Evolutionary conservation across 352 stramenopile genomes (phyloP).

Genomic region (Phytopythium delawarense): DNA sequence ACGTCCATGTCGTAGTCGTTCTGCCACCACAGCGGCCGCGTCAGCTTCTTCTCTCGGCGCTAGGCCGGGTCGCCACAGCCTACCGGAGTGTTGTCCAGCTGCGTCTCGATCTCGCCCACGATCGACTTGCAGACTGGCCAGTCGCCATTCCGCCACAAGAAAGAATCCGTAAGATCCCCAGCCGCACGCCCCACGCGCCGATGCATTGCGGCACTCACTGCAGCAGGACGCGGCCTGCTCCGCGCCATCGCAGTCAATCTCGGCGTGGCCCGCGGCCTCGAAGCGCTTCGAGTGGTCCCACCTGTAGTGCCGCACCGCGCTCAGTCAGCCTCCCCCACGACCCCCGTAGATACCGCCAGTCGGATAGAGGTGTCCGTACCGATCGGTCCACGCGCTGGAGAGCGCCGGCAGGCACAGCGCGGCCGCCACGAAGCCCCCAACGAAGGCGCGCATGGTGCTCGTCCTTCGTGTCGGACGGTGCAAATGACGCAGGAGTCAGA

Average conservation of each 20-base stretch:
- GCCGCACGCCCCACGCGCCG: neutral
- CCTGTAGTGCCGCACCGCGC: conserved; percentile 12
- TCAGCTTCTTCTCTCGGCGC: neutral
- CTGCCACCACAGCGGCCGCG: conserved; percentile 11
- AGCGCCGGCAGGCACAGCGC: conserved; percentile 13
- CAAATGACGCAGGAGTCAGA: neutral
- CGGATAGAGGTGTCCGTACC: conserved; percentile 13
- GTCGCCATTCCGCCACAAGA: neutral
- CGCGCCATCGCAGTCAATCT: conserved; percentile 62
- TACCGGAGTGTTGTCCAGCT: conserved; percentile 72
- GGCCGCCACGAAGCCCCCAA: conserved; percentile 10
- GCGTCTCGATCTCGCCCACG: conserved; percentile 74
- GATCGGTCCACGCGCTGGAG: conserved; percentile 47
- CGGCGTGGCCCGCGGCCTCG: conserved; percentile 43
- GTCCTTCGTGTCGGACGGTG: neutral
- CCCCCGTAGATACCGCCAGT: neutral
- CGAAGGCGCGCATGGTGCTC: neutral
- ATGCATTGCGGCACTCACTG: conserved; percentile 30
- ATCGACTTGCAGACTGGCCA: conserved; percentile 74
- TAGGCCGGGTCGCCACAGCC: neutral
- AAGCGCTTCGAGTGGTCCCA: conserved; percentile 85
- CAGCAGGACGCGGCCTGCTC: conserved; percentile 62
- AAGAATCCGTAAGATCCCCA: neutral
- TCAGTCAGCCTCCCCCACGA: neutral
- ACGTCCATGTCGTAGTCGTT: conserved; percentile 82